A percentile compares a stretch with the other conserved stretches of the same genome.
Evolutionary conservation across 2,329 filamentous ascomycete species (phyloP).

Genomic region (Cladosporium sp.): DNA sequence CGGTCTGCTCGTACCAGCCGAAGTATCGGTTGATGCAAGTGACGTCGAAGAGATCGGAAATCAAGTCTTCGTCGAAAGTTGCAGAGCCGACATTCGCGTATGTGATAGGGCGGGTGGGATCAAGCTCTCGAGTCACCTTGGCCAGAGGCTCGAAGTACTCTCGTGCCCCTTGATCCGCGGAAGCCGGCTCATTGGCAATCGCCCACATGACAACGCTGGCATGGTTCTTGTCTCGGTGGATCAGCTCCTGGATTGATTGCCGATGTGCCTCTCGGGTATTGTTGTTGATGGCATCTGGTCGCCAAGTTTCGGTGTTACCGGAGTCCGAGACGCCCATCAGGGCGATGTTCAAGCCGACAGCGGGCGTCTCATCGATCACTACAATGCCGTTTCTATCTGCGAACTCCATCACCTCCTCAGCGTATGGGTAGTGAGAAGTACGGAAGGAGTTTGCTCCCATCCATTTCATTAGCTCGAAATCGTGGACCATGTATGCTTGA

Average conservation of each 20-base stretch:
- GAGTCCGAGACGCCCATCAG: neutral
- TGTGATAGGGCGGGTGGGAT: neutral
- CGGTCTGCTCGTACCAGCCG: slow-evolving; percentile 4
- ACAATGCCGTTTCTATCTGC: slow-evolving; percentile 7
- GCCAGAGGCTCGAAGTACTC: slow-evolving; percentile 8
- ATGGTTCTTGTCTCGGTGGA: slow-evolving; percentile 10
- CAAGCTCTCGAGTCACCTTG: neutral
- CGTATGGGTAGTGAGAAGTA: slow-evolving; percentile 8
- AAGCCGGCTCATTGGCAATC: slow-evolving; percentile 5
- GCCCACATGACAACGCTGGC: slow-evolving; percentile 6
- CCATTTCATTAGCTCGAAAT: slow-evolving; percentile 8
- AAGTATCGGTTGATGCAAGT: slow-evolving; percentile 3
- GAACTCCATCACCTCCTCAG: slow-evolving; percentile 10
- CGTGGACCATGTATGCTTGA: slow-evolving; percentile 4
- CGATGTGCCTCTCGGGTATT: neutral
- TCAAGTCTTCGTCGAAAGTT: neutral
- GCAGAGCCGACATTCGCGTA: slow-evolving; percentile 5
- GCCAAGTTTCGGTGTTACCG: neutral
- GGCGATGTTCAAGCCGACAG: neutral
- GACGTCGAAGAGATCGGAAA: slow-evolving; percentile 10
- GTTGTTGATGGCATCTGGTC: slow-evolving; percentile 1
- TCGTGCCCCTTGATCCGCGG: slow-evolving; percentile 2
- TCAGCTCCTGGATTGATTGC: slow-evolving; percentile 1
- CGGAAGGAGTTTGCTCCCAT: slow-evolving; percentile 12
- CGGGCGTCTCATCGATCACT: slow-evolving; percentile 8